Conservation (phyloP, 495 filamentous ascomycete genomes). For the Podospora comata region DNA sequence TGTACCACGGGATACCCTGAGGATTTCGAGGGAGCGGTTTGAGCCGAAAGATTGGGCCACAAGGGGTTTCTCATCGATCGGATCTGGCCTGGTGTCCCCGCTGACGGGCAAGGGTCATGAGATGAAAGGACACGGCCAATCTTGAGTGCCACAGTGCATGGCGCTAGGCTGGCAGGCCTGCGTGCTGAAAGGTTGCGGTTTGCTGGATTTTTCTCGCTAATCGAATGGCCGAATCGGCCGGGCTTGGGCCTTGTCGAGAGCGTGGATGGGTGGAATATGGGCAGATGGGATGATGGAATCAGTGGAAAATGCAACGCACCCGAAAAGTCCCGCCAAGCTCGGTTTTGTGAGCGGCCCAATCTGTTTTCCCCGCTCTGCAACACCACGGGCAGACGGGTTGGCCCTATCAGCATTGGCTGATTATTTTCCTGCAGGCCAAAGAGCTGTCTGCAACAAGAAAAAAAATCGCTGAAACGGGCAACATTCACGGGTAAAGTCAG, state of each 20-base stretch:
- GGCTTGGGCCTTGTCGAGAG: slow-evolving; percentile 21
- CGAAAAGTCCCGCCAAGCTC: neutral
- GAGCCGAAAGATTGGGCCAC: slow-evolving; percentile 12
- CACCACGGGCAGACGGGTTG: too few species aligned
- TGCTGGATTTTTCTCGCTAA: slow-evolving; percentile 32
- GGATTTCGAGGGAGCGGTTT: slow-evolving; percentile 2
- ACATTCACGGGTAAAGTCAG: too few species aligned
- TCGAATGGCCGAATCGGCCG: slow-evolving; percentile 36
- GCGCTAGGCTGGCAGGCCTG: slow-evolving; percentile 16
- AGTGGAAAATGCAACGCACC: slow-evolving; percentile 2
- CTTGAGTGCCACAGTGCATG: slow-evolving; percentile 13
- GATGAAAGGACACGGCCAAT: slow-evolving; percentile 28
- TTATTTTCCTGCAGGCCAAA: too few species aligned
- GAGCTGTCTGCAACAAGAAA: too few species aligned
- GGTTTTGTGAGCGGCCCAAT: neutral
- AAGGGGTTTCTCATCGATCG: slow-evolving; percentile 20
- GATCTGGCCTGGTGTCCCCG: slow-evolving; percentile 24
- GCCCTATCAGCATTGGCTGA: too few species aligned
- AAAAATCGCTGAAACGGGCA: too few species aligned
- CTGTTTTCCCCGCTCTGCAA: too few species aligned
- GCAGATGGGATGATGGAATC: slow-evolving; percentile 21
- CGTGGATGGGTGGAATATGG: neutral
- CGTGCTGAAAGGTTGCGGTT: slow-evolving; percentile 3
- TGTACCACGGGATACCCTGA: neutral
- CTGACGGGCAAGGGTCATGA: slow-evolving; percentile 21